Percentiles rank a stretch among this genome's conserved stretches.
phyloP scores from a whole-genome alignment of 202 grass and related monocot genomes.

The Schoenoplectus triqueter region DNA sequence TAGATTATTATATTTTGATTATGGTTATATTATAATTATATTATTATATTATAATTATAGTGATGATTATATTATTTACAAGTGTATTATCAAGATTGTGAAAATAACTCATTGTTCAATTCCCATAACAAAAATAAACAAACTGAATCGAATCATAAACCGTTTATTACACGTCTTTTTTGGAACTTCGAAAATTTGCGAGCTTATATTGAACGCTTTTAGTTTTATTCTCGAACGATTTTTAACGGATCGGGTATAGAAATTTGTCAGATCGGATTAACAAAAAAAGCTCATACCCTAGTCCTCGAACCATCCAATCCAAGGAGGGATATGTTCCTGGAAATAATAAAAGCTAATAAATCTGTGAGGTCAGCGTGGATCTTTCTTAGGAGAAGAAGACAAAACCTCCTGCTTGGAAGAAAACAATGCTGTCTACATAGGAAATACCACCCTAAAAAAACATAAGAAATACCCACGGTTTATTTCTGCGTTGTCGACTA shows the following conservation, averaged over 20 bases:
- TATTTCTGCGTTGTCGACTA: not conserved
- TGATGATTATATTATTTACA: no score
- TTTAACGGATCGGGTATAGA: conserved; percentile 13
- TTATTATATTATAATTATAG: no score
- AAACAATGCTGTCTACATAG: conserved; percentile 32
- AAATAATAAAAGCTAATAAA: conserved; percentile 15
- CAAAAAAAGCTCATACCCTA: not conserved
- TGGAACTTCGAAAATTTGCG: not conserved
- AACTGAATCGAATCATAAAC: not conserved
- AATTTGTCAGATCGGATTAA: not conserved
- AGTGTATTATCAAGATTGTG: no score
- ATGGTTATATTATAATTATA: no score
- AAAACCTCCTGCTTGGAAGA: conserved; percentile 37
- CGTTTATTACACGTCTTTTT: not conserved
- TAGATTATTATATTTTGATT: no score
- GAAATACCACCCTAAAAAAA: not conserved
- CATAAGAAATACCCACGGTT: not conserved
- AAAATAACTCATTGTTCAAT: no score
- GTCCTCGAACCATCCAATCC: not conserved
- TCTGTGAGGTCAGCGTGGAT: conserved; percentile 25
- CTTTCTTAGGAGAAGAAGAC: conserved; percentile 33
- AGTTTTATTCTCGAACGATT: no score
- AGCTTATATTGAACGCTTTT: not conserved
- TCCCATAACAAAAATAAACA: no score
- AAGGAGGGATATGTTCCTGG: conserved; percentile 9